Percentiles rank a stretch among this genome's conserved stretches.
phyloP scores from a whole-genome alignment of 805 yeast species.

The Kodamaea fukazawae region DNA sequence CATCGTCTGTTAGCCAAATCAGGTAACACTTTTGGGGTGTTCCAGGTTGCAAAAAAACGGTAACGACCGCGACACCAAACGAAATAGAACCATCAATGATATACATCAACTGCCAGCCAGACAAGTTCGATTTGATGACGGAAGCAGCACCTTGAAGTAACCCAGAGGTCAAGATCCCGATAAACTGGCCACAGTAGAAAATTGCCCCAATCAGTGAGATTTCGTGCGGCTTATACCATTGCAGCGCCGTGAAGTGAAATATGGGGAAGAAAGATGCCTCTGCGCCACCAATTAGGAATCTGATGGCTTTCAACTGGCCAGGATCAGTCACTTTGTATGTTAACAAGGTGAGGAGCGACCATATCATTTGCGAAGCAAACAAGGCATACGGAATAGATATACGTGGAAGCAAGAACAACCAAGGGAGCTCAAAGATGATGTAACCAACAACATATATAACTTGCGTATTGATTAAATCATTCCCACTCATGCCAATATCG shows the following conservation, averaged over 20 bases:
- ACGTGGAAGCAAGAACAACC: constrained; percentile 19
- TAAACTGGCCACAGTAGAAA: constrained; percentile 29
- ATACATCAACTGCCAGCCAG: constrained; percentile 25
- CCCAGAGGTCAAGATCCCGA: constrained; percentile 29
- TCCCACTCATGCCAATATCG: constrained; percentile 19
- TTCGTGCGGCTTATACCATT: constrained; percentile 24
- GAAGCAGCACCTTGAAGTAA: constrained; percentile 22
- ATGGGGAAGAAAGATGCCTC: constrained; percentile 28
- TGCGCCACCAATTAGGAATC: constrained; percentile 21
- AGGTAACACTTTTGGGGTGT: constrained; percentile 42
- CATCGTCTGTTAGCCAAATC: constrained; percentile 53
- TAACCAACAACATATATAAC: constrained; percentile 21
- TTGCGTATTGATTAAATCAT: constrained; percentile 23
- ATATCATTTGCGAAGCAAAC: constrained; percentile 18
- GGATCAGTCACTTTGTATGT: constrained; percentile 16
- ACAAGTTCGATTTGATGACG: not conserved
- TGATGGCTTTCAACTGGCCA: constrained; percentile 17
- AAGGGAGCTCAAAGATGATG: constrained; percentile 21
- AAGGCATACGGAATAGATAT: constrained; percentile 21
- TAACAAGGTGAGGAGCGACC: constrained; percentile 20
- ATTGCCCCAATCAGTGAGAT: constrained; percentile 23
- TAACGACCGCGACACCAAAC: constrained; percentile 18
- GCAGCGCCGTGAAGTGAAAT: constrained; percentile 26
- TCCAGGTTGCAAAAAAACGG: constrained; percentile 22
- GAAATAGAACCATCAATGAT: constrained; percentile 24